These are phyloP conservation scores for Petunia hybrid DNA, from an alignment of 305 asterid species.

Conservation along the genomic window DNA sequence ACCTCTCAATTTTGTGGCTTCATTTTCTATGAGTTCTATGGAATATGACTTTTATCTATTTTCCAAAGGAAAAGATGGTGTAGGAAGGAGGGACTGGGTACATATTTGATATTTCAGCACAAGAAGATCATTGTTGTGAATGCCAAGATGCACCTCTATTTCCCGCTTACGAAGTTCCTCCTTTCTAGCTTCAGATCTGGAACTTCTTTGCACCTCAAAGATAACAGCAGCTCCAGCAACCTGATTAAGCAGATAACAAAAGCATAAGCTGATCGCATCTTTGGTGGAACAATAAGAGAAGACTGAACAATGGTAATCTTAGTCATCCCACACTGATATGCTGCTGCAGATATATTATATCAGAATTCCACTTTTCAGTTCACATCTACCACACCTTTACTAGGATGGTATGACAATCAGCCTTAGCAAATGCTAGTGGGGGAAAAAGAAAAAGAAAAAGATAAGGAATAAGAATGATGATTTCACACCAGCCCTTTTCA, in stretches of 20 bases:
- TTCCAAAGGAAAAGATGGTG: background rate
- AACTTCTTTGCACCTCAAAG: constrained; percentile 76
- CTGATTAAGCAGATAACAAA: constrained; percentile 42
- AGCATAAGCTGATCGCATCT: background rate
- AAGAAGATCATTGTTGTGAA: background rate
- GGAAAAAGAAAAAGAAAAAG: background rate
- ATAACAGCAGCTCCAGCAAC: constrained; percentile 75
- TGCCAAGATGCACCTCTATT: constrained; percentile 55
- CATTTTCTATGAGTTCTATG: background rate
- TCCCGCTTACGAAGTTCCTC: constrained; percentile 70
- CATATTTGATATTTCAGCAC: constrained; percentile 17
- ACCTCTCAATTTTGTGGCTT: background rate
- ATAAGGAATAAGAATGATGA: background rate
- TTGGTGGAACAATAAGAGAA: constrained; percentile 8
- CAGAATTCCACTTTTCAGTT: background rate
- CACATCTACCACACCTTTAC: background rate
- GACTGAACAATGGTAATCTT: constrained; percentile 17
- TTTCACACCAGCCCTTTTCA: background rate
- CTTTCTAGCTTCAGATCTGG: constrained; percentile 86
- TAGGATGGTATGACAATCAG: background rate
- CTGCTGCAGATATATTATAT: background rate
- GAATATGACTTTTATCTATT: background rate
- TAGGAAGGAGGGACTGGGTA: constrained; percentile 1
- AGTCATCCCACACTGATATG: background rate
- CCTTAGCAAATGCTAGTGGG: background rate